Conservation (phyloP, 768 basidiomycete species). For the Gelatoporia subvermispora region DNA sequence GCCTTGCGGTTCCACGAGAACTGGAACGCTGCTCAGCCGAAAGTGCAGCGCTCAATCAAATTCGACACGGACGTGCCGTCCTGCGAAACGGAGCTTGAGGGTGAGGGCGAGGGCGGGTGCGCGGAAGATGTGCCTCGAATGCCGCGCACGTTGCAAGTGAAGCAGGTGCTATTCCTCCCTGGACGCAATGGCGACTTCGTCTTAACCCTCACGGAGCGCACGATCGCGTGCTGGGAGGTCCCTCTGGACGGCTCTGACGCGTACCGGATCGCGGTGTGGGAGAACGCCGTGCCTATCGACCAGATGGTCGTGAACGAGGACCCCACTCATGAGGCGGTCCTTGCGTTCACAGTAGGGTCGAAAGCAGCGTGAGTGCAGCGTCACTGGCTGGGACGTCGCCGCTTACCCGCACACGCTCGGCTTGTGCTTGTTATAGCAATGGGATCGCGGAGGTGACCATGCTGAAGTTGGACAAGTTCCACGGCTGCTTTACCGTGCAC, state of each 20-base stretch:
- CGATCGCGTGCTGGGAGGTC: constrained; percentile 32
- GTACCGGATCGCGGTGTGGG: constrained; percentile 27
- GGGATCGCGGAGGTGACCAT: constrained; percentile 11
- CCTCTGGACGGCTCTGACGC: constrained; percentile 28
- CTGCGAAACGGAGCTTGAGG: constrained; percentile 2
- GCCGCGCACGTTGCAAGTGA: constrained; percentile 12
- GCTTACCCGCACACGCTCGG: neutral
- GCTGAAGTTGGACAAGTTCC: constrained; percentile 28
- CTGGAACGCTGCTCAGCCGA: constrained; percentile 27
- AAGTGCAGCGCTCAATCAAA: constrained; percentile 15
- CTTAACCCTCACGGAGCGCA: constrained; percentile 21
- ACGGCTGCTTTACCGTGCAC: constrained; percentile 20
- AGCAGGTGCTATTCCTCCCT: constrained; percentile 26
- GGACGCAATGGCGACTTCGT: constrained; percentile 28
- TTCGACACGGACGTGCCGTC: constrained; percentile 15
- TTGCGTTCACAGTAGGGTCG: constrained; percentile 18
- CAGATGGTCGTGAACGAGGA: constrained; percentile 27
- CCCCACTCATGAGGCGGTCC: constrained; percentile 16
- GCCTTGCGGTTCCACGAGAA: constrained; percentile 31
- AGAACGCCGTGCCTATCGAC: constrained; percentile 14
- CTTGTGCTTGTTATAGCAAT: constrained; percentile 1
- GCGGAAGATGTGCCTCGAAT: constrained; percentile 9
- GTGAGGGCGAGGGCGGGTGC: too few relatives aligned
- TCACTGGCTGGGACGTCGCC: too few relatives aligned
- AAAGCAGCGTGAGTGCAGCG: constrained; percentile 11